These are phyloP conservation scores for Xylaria digitata DNA, from an alignment of 2,329 filamentous ascomycete genomes.

Conservation along the genomic window DNA sequence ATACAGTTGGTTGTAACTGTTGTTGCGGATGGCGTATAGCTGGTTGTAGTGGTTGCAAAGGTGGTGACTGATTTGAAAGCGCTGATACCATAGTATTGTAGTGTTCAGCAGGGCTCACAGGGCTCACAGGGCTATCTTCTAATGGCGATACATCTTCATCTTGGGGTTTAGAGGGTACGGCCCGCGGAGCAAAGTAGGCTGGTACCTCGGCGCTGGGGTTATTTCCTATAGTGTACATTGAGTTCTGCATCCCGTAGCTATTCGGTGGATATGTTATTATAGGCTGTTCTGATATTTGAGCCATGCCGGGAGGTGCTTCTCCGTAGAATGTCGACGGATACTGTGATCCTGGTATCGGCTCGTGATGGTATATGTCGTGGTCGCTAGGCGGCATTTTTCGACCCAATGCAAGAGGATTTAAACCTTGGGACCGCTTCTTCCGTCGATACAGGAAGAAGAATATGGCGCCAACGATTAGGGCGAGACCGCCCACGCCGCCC, in stretches of 20 bases:
- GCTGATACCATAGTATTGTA: constrained; percentile 44
- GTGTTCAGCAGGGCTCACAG: constrained; percentile 38
- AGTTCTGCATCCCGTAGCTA: constrained; percentile 33
- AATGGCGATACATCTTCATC: constrained; percentile 40
- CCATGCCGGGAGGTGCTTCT: constrained; percentile 47
- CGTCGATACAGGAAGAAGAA: constrained; percentile 44
- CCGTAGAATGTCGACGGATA: constrained; percentile 48
- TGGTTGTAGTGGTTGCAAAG: constrained; percentile 37
- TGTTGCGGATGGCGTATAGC: constrained; percentile 36
- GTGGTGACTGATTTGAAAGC: constrained; percentile 39
- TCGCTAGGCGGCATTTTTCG: constrained; percentile 39
- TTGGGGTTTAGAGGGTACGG: constrained; percentile 26
- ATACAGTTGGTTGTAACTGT: no score
- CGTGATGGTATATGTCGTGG: constrained; percentile 41
- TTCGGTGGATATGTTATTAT: constrained; percentile 33
- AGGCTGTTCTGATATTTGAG: constrained; percentile 39
- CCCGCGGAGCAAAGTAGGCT: constrained; percentile 29
- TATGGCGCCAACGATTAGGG: constrained; percentile 43
- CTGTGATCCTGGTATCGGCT: constrained; percentile 44
- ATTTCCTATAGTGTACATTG: constrained; percentile 24
- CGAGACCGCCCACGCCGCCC: constrained; percentile 45
- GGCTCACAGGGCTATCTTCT: constrained; percentile 39
- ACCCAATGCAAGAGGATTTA: constrained; percentile 29
- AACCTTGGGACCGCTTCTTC: constrained; percentile 34
- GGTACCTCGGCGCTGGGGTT: constrained; percentile 31